Conservation (phyloP, 2,329 filamentous ascomycete species). For the Diaporthe sp. region DNA sequence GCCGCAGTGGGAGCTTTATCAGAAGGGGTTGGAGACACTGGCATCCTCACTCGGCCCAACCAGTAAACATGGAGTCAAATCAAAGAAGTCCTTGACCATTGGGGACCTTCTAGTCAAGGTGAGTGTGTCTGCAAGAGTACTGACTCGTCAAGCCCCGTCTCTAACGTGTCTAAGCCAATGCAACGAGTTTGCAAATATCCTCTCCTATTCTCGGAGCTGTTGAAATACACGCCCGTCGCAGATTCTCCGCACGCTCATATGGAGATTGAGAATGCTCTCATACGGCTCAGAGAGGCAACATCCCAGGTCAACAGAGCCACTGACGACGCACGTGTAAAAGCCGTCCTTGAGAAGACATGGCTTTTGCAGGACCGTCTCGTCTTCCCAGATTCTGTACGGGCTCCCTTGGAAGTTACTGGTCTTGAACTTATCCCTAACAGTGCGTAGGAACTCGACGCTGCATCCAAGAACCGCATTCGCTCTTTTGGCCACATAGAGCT, state of each 20-base stretch:
- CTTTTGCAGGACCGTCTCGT: slow-evolving; percentile 84
- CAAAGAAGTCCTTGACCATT: slow-evolving; percentile 84
- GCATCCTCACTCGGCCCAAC: slow-evolving; percentile 81
- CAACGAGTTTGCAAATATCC: slow-evolving; percentile 94
- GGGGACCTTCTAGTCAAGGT: slow-evolving; percentile 88
- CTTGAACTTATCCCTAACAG: slow-evolving; percentile 47
- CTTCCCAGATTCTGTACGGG: slow-evolving; percentile 73
- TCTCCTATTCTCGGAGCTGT: slow-evolving; percentile 85
- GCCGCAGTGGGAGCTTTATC: slow-evolving; percentile 83
- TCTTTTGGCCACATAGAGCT: slow-evolving; percentile 84
- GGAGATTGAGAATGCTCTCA: slow-evolving; percentile 81
- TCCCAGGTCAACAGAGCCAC: slow-evolving; percentile 88
- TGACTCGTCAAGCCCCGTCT: slow-evolving; percentile 53
- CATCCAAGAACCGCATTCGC: slow-evolving; percentile 77
- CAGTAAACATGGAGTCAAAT: slow-evolving; percentile 72
- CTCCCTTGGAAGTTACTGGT: slow-evolving; percentile 39
- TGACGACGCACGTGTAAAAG: slow-evolving; percentile 78
- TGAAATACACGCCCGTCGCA: slow-evolving; percentile 84
- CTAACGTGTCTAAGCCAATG: slow-evolving; percentile 72
- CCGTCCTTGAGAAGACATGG: slow-evolving; percentile 85
- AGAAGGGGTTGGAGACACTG: slow-evolving; percentile 87
- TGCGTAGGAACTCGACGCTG: slow-evolving; percentile 60
- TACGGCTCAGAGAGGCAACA: slow-evolving; percentile 80
- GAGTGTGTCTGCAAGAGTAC: slow-evolving; percentile 60
- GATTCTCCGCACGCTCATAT: slow-evolving; percentile 89